Evolutionary conservation across 345 rosid genomes (phyloP).

Genomic region (Euphorbia pulcherrima): DNA sequence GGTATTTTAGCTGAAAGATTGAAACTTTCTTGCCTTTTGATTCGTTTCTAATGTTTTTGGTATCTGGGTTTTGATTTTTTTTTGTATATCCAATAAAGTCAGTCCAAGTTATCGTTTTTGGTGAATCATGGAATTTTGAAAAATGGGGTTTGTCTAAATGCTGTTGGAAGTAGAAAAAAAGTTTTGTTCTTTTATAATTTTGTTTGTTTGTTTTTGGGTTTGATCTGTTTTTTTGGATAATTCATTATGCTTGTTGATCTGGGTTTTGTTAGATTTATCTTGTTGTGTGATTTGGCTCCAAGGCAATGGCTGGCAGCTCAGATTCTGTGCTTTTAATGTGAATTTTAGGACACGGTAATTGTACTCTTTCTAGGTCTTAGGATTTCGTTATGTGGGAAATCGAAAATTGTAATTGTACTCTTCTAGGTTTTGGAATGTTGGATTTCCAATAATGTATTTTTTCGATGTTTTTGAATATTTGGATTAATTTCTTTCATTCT

Average conservation of each 20-base stretch:
- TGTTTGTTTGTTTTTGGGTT: constrained; percentile 3
- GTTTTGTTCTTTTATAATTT: constrained; percentile 9
- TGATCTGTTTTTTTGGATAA: constrained; percentile 39
- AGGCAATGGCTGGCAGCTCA: constrained; percentile 9
- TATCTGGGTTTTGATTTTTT: constrained; percentile 21
- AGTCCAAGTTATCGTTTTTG: constrained; percentile 3
- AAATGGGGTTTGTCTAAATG: constrained; percentile 3
- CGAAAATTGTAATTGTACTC: too few species aligned
- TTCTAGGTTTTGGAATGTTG: constrained; percentile 16
- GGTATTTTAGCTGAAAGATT: constrained; percentile 25
- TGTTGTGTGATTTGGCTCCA: too few species aligned
- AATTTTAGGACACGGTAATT: constrained; percentile 4
- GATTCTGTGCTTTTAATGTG: constrained; percentile 11
- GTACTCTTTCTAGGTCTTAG: neutral
- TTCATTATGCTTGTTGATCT: constrained; percentile 19
- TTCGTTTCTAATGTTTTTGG: constrained; percentile 14
- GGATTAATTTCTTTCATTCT: neutral
- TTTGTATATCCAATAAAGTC: constrained; percentile 16
- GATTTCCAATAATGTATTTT: constrained; percentile 5
- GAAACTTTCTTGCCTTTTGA: neutral
- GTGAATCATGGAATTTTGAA: constrained; percentile 4
- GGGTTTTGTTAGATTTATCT: too few species aligned
- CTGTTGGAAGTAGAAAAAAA: too few species aligned
- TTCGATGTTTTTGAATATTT: neutral
- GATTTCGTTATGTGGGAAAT: constrained; percentile 19